phyloP scores from a whole-genome alignment of 2,329 filamentous ascomycete species.

The Fusarium praegraminearum region DNA sequence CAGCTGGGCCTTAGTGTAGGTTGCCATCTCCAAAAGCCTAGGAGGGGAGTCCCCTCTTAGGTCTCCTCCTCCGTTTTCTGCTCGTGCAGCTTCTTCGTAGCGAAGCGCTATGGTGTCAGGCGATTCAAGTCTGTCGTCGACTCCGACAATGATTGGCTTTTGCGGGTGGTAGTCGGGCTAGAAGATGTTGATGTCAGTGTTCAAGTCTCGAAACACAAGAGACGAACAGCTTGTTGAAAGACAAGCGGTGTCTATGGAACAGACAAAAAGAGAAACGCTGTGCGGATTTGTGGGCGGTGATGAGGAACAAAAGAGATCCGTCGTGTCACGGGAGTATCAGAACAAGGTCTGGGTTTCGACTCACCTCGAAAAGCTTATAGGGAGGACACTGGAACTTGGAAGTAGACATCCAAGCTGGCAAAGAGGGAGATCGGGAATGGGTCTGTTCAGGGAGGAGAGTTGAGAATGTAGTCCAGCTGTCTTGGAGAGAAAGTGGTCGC shows the following conservation, averaged over 20 bases:
- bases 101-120: constrained; percentile 67
- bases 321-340: constrained; percentile 45
- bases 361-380: constrained; percentile 71
- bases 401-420: constrained; percentile 68
- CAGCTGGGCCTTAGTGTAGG: constrained; percentile 81
- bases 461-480: constrained; percentile 55
- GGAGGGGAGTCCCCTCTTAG: constrained; percentile 68
- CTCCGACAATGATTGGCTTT: constrained; percentile 66
- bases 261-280: constrained; percentile 31
- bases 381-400: constrained; percentile 66
- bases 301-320: constrained; percentile 35
- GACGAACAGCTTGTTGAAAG: constrained; percentile 31
- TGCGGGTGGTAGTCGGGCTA: constrained; percentile 67
- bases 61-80: constrained; percentile 66
- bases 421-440: constrained; percentile 53
- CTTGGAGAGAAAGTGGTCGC: constrained; percentile 53
- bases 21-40: constrained; percentile 55
- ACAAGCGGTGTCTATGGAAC: constrained; percentile 16
- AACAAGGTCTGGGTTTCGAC: constrained; percentile 56
- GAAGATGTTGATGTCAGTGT: constrained; percentile 44
- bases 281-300: constrained; percentile 27
- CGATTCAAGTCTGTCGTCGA: constrained; percentile 68
- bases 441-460: constrained; percentile 46
- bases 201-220: constrained; percentile 40
- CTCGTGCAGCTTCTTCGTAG: constrained; percentile 68